A percentile compares a stretch with the other conserved stretches of the same genome.
Evolutionary conservation across 2,329 filamentous ascomycete genomes (phyloP).

Genomic region (Aspergillus fischeri): DNA sequence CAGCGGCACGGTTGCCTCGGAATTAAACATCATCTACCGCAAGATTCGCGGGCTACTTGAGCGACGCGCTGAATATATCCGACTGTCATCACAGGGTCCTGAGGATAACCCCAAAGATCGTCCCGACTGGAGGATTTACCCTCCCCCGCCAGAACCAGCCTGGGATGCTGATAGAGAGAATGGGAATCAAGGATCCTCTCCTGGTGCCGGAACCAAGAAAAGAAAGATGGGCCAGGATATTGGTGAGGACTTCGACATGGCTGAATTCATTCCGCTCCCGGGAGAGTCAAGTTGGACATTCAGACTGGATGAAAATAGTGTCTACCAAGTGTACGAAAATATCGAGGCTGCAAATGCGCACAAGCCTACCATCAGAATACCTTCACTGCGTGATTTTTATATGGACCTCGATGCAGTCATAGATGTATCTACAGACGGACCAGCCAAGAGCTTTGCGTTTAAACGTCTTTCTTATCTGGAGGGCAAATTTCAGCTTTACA

Average conservation of each 20-base stretch:
- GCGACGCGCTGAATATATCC: slow-evolving; percentile 81
- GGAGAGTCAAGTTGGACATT: slow-evolving; percentile 67
- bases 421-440: slow-evolving; percentile 88
- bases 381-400: slow-evolving; percentile 91
- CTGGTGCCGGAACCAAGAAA: slow-evolving; percentile 52
- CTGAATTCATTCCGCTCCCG: slow-evolving; percentile 72
- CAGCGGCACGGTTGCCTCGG: slow-evolving; percentile 75
- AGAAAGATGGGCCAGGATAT: slow-evolving; percentile 87
- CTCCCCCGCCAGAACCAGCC: slow-evolving; percentile 82
- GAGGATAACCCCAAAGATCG: slow-evolving; percentile 86
- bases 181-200: slow-evolving; percentile 27
- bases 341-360: slow-evolving; percentile 58
- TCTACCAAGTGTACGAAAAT: slow-evolving; percentile 88
- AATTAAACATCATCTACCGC: slow-evolving; percentile 79
- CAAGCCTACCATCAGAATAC: slow-evolving; percentile 74
- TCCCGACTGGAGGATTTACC: slow-evolving; percentile 81
- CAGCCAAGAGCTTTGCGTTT: slow-evolving; percentile 95
- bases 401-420: slow-evolving; percentile 86
- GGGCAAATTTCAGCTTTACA: slow-evolving; percentile 94
- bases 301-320: slow-evolving; percentile 73
- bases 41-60: slow-evolving; percentile 90
- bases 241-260: slow-evolving; percentile 84
- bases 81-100: slow-evolving; percentile 74
- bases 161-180: slow-evolving; percentile 64
- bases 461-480: slow-evolving; percentile 91